Evolutionary conservation across 2,329 filamentous ascomycete species (phyloP).

Genomic region (Phoma sp.): DNA sequence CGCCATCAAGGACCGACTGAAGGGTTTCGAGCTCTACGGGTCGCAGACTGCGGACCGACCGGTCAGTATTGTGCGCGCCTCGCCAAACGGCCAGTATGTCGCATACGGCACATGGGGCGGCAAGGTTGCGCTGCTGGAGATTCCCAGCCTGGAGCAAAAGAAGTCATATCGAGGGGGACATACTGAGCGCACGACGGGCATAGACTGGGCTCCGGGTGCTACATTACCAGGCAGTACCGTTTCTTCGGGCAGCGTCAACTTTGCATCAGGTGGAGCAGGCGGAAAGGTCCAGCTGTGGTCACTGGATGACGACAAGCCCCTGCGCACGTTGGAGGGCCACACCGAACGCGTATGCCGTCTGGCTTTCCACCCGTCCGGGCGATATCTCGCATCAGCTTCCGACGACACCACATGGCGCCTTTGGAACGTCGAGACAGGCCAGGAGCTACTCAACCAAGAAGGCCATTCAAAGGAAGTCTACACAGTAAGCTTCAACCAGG

Average conservation of each 20-base stretch:
- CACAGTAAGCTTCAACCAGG: constrained; percentile 84
- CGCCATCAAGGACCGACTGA: constrained; percentile 79
- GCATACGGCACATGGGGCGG: constrained; percentile 95
- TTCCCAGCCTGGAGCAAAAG: constrained; percentile 81
- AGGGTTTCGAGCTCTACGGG: constrained; percentile 87
- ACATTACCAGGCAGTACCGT: constrained; percentile 74
- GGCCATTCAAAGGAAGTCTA: constrained; percentile 95
- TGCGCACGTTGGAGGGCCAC: constrained; percentile 83
- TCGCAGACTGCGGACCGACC: constrained; percentile 92
- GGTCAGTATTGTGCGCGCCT: constrained; percentile 88
- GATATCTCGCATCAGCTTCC: constrained; percentile 88
- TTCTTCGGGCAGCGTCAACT: constrained; percentile 75
- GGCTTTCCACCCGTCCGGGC: constrained; percentile 91
- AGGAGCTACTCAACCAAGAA: constrained; percentile 86
- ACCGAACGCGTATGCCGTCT: constrained; percentile 86
- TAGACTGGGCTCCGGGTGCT: constrained; percentile 87
- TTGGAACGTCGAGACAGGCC: constrained; percentile 88
- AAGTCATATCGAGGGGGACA: constrained; percentile 78
- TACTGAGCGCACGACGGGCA: constrained; percentile 84
- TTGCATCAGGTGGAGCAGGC: constrained; percentile 90
- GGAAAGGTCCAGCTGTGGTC: constrained; percentile 91
- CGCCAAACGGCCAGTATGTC: constrained; percentile 80
- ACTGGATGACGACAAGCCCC: constrained; percentile 80
- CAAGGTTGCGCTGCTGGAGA: constrained; percentile 81
- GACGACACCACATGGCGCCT: constrained; percentile 97